phyloP scores from a whole-genome alignment of 2,329 filamentous ascomycete species.

The Fusarium incarnatum region DNA sequence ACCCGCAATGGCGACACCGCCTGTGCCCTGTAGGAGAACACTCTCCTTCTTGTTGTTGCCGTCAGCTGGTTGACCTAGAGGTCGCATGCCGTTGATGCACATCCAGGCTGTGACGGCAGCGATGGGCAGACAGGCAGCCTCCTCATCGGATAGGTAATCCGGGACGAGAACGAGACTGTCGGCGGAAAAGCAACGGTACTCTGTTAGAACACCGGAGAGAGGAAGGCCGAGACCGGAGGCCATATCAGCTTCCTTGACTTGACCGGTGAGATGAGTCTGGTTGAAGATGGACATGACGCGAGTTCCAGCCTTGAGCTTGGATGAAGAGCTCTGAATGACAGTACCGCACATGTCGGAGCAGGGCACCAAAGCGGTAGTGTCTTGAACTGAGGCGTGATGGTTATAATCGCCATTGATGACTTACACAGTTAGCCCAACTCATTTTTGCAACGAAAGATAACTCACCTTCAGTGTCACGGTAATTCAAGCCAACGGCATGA shows the following conservation, averaged over 20 bases:
- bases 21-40: conserved; percentile 66
- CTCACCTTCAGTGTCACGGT: conserved; percentile 62
- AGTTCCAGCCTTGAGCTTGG: conserved; percentile 65
- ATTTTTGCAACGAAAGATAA: background rate
- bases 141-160: conserved; percentile 67
- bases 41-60: conserved; percentile 42
- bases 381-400: conserved; percentile 67
- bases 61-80: conserved; percentile 59
- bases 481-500: conserved; percentile 61
- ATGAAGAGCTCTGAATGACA: conserved; percentile 59
- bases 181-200: conserved; percentile 70
- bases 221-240: conserved; percentile 70
- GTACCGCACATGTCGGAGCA: conserved; percentile 78
- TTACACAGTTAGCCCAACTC: conserved; percentile 43
- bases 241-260: conserved; percentile 67
- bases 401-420: conserved; percentile 75
- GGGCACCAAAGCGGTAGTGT: conserved; percentile 64
- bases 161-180: conserved; percentile 67
- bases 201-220: conserved; percentile 66
- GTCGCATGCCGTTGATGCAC: conserved; percentile 70
- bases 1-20: conserved; percentile 64
- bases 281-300: conserved; percentile 76
- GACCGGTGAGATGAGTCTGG: conserved; percentile 67
- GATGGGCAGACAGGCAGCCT: conserved; percentile 71
- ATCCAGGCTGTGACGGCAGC: conserved; percentile 74